Conservation (phyloP, 2,329 filamentous ascomycete species). For the Fusarium camptoceras region DNA sequence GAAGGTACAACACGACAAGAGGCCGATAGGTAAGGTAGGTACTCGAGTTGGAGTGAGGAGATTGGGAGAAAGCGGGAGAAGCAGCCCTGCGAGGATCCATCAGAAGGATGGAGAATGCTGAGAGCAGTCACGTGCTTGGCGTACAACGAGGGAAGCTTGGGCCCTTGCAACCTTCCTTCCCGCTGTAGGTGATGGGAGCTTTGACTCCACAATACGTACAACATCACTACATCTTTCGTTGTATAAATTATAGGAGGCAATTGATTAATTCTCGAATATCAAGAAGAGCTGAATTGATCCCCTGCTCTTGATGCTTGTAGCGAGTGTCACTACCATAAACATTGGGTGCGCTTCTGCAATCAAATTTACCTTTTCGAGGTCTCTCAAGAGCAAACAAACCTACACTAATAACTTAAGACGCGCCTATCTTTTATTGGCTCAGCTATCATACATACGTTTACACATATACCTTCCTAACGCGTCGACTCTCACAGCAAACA, state of each 20-base stretch:
- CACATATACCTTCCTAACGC: background rate
- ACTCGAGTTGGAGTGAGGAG: conserved; percentile 34
- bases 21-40: conserved; percentile 22
- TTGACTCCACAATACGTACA: background rate
- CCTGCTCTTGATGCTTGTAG: background rate
- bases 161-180: background rate
- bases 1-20: conserved; percentile 44
- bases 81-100: conserved; percentile 35
- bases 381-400: background rate
- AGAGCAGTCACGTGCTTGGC: conserved; percentile 28
- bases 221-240: background rate
- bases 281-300: background rate
- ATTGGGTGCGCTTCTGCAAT: background rate
- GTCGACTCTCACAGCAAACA: background rate
- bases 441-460: background rate
- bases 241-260: background rate
- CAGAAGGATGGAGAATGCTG: conserved; percentile 14
- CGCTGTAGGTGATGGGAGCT: background rate
- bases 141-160: conserved; percentile 20
- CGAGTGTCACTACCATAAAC: background rate
- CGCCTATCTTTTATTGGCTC: conserved; percentile 1
- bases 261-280: background rate
- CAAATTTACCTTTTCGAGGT: background rate
- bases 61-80: conserved; percentile 45
- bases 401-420: conserved; percentile 1